Percentiles rank a stretch among this genome's conserved stretches.
Evolutionary conservation across 2,329 filamentous ascomycete genomes (phyloP).

Genomic region (Calonectria hawksworthii): DNA sequence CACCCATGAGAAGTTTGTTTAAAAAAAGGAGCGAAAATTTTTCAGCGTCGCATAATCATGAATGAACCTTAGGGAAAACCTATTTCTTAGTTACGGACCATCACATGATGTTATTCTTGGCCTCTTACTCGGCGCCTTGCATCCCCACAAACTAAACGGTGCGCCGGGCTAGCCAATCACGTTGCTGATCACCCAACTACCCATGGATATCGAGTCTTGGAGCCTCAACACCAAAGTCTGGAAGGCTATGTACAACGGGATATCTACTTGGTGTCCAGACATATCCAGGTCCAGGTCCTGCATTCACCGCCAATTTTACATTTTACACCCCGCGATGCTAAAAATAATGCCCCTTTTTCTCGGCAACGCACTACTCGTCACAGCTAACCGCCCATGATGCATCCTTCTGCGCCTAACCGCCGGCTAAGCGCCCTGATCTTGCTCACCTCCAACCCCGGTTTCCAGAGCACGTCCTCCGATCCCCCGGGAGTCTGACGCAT

Average conservation of each 20-base stretch:
- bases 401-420: slow-evolving; percentile 37
- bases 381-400: slow-evolving; percentile 32
- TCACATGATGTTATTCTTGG: background rate
- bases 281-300: background rate
- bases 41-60: background rate
- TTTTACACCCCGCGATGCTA: slow-evolving; percentile 16
- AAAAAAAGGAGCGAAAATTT: background rate
- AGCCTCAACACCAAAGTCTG: slow-evolving; percentile 45
- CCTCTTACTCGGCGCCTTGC: background rate
- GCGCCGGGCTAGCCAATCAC: slow-evolving; percentile 35
- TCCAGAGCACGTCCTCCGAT: slow-evolving; percentile 33
- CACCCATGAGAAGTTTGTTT: background rate
- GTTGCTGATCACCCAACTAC: background rate
- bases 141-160: slow-evolving; percentile 7
- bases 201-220: slow-evolving; percentile 32
- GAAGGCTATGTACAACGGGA: background rate
- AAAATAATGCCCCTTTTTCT: slow-evolving; percentile 27
- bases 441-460: slow-evolving; percentile 23
- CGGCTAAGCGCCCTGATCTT: slow-evolving; percentile 42
- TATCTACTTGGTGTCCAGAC: background rate
- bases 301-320: background rate
- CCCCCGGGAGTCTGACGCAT: slow-evolving; percentile 8
- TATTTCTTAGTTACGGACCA: background rate
- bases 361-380: slow-evolving; percentile 16
- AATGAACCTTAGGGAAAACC: background rate